Percentiles rank a stretch among this genome's conserved stretches.
These are phyloP conservation scores for Alternaria brassicicola DNA, from an alignment of 2,329 filamentous ascomycete genomes.

Conservation along the genomic window DNA sequence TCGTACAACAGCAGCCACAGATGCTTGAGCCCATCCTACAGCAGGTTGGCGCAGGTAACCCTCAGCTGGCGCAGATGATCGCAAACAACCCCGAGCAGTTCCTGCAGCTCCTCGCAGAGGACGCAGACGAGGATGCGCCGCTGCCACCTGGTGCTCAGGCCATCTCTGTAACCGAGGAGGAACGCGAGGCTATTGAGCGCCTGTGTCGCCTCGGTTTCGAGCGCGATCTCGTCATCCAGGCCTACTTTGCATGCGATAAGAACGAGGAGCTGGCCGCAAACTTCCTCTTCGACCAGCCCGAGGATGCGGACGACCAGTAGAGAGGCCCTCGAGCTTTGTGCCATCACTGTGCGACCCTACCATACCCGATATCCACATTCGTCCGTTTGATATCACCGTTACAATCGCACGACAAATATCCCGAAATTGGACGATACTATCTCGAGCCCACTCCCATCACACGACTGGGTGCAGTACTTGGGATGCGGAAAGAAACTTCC, in stretches of 20 bases:
- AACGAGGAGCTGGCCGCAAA: constrained; percentile 98
- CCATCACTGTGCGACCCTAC: constrained; percentile 30
- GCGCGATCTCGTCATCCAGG: constrained; percentile 91
- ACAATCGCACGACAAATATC: constrained; percentile 26
- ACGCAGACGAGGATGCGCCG: constrained; percentile 80
- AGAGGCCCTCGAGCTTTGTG: constrained; percentile 22
- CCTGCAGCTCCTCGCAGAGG: constrained; percentile 85
- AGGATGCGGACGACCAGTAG: constrained; percentile 70
- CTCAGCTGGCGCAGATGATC: constrained; percentile 90
- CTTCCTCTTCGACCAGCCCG: constrained; percentile 96
- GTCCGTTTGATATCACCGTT: constrained; percentile 31
- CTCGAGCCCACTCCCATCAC: constrained; percentile 16
- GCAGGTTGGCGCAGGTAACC: constrained; percentile 93
- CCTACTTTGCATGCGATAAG: constrained; percentile 99
- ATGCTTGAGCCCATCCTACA: constrained; percentile 99
- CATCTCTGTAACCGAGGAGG: constrained; percentile 92
- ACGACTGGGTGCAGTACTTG: constrained; percentile 14
- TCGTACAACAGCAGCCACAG: constrained; percentile 95
- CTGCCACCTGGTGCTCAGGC: constrained; percentile 87
- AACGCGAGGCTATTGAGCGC: constrained; percentile 95
- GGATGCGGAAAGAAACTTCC: constrained; percentile 10
- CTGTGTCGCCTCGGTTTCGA: constrained; percentile 92
- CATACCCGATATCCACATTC: constrained; percentile 26
- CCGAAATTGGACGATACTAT: constrained; percentile 24
- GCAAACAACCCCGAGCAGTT: constrained; percentile 93